Base-by-base conservation (phyloP, 2,329 filamentous ascomycete species). In the Apiospora rasikravindrae region DNA sequence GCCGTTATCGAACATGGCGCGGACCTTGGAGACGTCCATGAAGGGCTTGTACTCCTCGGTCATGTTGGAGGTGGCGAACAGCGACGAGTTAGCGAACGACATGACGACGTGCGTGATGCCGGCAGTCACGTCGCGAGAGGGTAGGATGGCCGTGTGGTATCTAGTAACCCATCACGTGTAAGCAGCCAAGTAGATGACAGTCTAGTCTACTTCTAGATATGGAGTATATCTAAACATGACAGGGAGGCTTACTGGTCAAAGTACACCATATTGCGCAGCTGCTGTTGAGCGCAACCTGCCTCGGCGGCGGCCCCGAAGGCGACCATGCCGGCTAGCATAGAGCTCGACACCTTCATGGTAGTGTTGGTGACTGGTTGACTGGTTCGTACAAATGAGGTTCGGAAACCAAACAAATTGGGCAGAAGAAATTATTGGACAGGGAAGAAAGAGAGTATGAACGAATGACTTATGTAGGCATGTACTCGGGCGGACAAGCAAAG, bases 1-100 rank as follows among this genome's bases (percentile, higher is more conserved):
- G 37, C 84, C 84, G 0, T 81, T 73, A 8, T 81, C 81, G 73
- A 91, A 90, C 70, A 84, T 82, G 24, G 77, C 72, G 5, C 89
- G 87, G 19, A 86, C 76, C 4, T 72, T 73, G 24, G 68, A 73
- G 14, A 76, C 71, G n/a, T 76, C 71, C 26, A 75, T 74, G 71
- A 79, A 80, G 8, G 78, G 78, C 14, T 75, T 69, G 71, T 76
- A 79, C 2, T 72, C 19, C 2, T 73, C 70, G 1, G 76, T 61
- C 13, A 77, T 76, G 49, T 77, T 71, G 33, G 57, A 3, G n/a
- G 73, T 76, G 0, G 73, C 78, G 72, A 81, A 80, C 11, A 78
- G 71, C 6, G 75, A 75, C 19, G 77, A 76, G 61, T 77, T 74
- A 40, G 78, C 78, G 22, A 80, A 80, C 4, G 78, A 73, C 64